phyloP scores from a whole-genome alignment of 73 alveolate species.

The Blepharisma stoltei region DNA sequence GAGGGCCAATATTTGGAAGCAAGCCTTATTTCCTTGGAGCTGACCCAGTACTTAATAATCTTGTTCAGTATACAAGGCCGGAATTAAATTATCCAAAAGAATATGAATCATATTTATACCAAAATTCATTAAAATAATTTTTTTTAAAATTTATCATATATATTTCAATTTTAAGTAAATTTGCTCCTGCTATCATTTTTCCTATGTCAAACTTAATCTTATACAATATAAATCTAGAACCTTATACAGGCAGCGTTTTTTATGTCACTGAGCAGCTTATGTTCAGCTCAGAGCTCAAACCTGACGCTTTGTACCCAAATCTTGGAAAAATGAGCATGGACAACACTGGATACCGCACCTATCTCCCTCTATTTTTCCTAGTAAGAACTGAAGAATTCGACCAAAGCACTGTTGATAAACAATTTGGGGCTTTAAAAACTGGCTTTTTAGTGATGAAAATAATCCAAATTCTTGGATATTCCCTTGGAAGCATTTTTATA shows the following conservation, averaged over 20 bases:
- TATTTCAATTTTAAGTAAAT: no score
- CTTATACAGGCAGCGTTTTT: not conserved
- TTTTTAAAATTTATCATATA: no score
- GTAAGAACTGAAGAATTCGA: not conserved
- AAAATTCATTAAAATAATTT: no score
- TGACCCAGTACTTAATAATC: not conserved
- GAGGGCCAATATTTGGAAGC: not conserved
- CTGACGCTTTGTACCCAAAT: not conserved
- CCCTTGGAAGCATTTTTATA: not conserved
- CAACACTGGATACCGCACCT: not conserved
- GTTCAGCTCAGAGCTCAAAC: not conserved
- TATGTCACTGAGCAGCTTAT: not conserved
- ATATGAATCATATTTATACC: not conserved
- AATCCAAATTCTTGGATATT: not conserved
- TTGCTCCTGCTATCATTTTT: no score
- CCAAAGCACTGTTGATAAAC: not conserved
- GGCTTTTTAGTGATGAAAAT: not conserved
- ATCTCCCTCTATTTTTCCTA: not conserved
- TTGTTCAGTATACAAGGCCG: not conserved
- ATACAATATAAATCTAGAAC: no score
- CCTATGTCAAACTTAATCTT: no score
- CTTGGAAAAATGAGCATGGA: not conserved
- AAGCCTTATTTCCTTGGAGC: constrained; percentile 11
- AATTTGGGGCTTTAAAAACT: not conserved
- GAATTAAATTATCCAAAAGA: not conserved